Percentiles rank a stretch among this genome's conserved stretches.
phyloP scores from a whole-genome alignment of 345 rosid genomes.

The Euphorbia pulcherrima region DNA sequence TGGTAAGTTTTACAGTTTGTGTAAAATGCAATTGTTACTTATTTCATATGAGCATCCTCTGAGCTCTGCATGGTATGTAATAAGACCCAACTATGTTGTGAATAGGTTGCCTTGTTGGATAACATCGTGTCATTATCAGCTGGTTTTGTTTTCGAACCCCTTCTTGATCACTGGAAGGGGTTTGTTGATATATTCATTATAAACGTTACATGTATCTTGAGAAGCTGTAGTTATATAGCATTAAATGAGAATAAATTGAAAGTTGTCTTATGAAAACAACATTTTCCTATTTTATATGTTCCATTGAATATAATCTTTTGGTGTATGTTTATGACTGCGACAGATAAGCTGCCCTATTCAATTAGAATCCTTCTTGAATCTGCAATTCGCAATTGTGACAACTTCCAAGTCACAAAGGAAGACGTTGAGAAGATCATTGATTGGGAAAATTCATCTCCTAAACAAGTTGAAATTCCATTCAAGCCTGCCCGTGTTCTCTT shows the following conservation, averaged over 20 bases:
- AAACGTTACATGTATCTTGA: not conserved
- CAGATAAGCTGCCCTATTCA: constrained; percentile 91
- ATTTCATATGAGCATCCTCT: not conserved
- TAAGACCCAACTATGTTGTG: not conserved
- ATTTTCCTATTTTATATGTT: not conserved
- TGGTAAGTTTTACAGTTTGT: constrained; percentile 39
- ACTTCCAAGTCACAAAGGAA: constrained; percentile 85
- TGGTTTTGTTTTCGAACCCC: not conserved
- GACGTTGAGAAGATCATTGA: constrained; percentile 96
- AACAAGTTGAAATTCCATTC: constrained; percentile 96
- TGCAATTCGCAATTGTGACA: constrained; percentile 91
- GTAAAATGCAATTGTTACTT: not conserved
- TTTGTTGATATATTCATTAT: not conserved
- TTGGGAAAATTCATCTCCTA: constrained; percentile 85
- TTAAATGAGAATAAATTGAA: not conserved
- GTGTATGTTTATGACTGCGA: constrained; percentile 12
- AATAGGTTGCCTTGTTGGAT: not conserved
- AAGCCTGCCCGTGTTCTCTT: constrained; percentile 97
- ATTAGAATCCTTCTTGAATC: constrained; percentile 92
- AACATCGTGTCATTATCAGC: not conserved
- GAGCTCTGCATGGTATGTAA: not conserved
- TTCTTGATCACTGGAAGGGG: not conserved
- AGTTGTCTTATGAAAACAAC: not conserved
- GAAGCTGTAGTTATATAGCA: not conserved
- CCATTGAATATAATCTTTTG: not conserved